These are phyloP conservation scores for Priceomyces melissophilus DNA, from an alignment of 805 yeast species.

Conservation along the genomic window DNA sequence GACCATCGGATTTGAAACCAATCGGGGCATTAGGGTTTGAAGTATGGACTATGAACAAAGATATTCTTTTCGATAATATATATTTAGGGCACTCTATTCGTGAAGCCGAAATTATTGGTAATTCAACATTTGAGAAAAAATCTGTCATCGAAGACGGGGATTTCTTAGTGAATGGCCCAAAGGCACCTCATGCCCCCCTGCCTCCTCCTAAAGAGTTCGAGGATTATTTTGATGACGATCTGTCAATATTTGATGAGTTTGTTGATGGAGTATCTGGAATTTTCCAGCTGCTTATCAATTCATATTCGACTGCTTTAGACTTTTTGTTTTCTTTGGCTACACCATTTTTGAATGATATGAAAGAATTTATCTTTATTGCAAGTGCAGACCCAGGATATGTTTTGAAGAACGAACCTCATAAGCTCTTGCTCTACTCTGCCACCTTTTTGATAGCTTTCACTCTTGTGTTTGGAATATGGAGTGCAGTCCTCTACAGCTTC, in stretches of 20 bases:
- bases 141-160: constrained; percentile 46
- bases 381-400: constrained; percentile 43
- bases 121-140: constrained; percentile 63
- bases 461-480: constrained; percentile 41
- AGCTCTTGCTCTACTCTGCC: constrained; percentile 46
- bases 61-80: constrained; percentile 76
- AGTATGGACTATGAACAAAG: constrained; percentile 79
- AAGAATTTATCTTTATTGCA: constrained; percentile 37
- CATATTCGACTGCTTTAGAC: no score
- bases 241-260: constrained; percentile 1
- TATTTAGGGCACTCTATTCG: constrained; percentile 80
- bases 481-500: constrained; percentile 27
- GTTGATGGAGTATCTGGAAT: constrained; percentile 8
- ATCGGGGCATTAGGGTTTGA: constrained; percentile 86
- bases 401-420: constrained; percentile 45
- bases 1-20: constrained; percentile 54
- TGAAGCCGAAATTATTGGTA: constrained; percentile 84
- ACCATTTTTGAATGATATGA: constrained; percentile 11
- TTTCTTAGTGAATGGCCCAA: constrained; percentile 39
- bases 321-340: no score
- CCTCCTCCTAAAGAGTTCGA: constrained; percentile 43
- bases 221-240: constrained; percentile 25
- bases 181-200: constrained; percentile 38
- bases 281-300: constrained; percentile 8
- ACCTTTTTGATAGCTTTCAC: constrained; percentile 39